These are phyloP conservation scores for Starmerella etchellsii DNA, from an alignment of 805 yeast species.

Conservation along the genomic window DNA sequence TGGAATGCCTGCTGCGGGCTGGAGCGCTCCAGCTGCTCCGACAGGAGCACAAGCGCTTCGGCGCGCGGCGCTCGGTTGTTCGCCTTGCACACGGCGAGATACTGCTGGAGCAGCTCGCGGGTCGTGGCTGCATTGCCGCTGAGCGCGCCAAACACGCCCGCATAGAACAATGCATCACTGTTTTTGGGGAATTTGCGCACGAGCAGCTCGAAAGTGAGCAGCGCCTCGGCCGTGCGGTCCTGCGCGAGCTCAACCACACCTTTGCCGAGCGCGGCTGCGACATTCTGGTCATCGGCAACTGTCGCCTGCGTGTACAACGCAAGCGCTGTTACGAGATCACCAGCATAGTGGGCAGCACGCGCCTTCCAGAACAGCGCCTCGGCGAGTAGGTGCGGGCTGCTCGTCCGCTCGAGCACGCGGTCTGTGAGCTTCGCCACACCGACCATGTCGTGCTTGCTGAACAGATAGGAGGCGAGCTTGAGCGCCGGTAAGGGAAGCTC, in stretches of 20 bases:
- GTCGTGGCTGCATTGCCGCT: slow-evolving; percentile 28
- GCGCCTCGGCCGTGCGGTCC: slow-evolving; percentile 65
- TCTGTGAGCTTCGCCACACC: slow-evolving; percentile 45
- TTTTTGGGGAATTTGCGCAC: slow-evolving; percentile 53
- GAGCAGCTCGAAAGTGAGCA: slow-evolving; percentile 67
- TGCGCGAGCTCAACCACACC: slow-evolving; percentile 75
- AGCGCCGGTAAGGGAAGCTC: slow-evolving; percentile 46
- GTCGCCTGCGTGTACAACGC: slow-evolving; percentile 59
- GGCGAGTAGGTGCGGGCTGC: slow-evolving; percentile 35
- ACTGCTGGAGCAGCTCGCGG: slow-evolving; percentile 52
- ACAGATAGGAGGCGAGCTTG: slow-evolving; percentile 57
- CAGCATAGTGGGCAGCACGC: slow-evolving; percentile 49
- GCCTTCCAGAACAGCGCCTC: slow-evolving; percentile 79
- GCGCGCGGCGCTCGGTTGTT: slow-evolving; percentile 42
- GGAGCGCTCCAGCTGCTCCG: slow-evolving; percentile 52
- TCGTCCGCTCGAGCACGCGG: slow-evolving; percentile 34
- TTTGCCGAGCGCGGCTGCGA: slow-evolving; percentile 64
- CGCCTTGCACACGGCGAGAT: slow-evolving; percentile 44
- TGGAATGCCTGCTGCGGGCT: slow-evolving; percentile 45
- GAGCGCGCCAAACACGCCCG: slow-evolving; percentile 38
- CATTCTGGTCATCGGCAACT: slow-evolving; percentile 44
- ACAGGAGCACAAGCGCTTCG: slow-evolving; percentile 57
- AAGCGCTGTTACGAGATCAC: slow-evolving; percentile 59
- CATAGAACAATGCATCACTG: slow-evolving; percentile 52
- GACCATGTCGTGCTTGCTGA: slow-evolving; percentile 49